These are phyloP conservation scores for Cladophialophora psammophila DNA, from an alignment of 2,329 filamentous ascomycete genomes.

Conservation along the genomic window DNA sequence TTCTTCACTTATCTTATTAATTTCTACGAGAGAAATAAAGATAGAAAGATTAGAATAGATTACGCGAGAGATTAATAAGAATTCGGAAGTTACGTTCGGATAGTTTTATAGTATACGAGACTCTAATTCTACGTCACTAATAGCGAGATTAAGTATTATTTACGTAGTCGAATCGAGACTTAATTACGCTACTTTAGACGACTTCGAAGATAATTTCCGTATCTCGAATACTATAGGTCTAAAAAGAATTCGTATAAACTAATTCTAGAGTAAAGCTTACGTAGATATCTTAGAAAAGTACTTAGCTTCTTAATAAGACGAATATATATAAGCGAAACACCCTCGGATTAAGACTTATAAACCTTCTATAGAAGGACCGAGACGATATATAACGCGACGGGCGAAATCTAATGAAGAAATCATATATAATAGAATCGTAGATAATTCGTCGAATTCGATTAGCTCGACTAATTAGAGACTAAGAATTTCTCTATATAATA, in stretches of 20 bases:
- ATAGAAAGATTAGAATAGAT: not conserved
- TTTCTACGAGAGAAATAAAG: not conserved
- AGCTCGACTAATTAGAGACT: constrained; percentile 9
- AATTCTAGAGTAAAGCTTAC: not conserved
- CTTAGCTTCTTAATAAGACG: not conserved
- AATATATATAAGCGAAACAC: not conserved
- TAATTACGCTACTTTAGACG: too few relatives aligned
- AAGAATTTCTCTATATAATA: constrained; percentile 7
- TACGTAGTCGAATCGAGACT: too few relatives aligned
- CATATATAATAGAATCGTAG: not conserved
- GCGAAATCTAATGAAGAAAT: not conserved
- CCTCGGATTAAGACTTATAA: not conserved
- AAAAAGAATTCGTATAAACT: not conserved
- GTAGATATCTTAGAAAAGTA: not conserved
- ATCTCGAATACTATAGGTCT: not conserved
- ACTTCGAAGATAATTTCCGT: too few relatives aligned
- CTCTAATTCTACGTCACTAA: not conserved
- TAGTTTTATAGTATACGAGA: constrained; percentile 4
- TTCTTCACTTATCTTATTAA: not conserved
- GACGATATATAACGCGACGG: not conserved
- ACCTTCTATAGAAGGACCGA: not conserved
- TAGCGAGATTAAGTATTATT: not conserved
- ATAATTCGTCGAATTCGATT: not conserved
- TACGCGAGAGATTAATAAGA: not conserved
- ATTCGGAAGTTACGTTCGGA: not conserved